Evolutionary conservation across 169 alveolate species (phyloP).

Genomic region (Plasmodium blacklocki): DNA sequence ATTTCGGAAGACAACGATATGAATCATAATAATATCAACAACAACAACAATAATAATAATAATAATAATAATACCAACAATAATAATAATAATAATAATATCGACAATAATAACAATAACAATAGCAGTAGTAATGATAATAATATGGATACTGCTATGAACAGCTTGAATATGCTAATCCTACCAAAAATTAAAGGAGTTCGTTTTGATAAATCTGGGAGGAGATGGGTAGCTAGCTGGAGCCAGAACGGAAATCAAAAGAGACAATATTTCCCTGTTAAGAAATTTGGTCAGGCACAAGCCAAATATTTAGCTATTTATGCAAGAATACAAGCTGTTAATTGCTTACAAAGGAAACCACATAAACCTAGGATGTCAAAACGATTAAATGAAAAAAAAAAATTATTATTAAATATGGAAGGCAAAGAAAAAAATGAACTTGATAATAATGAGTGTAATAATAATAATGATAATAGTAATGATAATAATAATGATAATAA

Average conservation of each 20-base stretch:
- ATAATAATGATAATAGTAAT: too few relatives aligned
- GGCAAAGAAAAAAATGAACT: slow-evolving; percentile 12
- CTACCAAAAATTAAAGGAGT: slow-evolving; percentile 83
- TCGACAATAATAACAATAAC: slow-evolving; percentile 8
- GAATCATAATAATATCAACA: too few relatives aligned
- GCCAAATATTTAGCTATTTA: slow-evolving; percentile 85
- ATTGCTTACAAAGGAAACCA: slow-evolving; percentile 41
- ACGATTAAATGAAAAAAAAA: slow-evolving; percentile 8
- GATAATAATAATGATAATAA: too few relatives aligned
- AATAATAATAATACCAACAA: slow-evolving; percentile 1
- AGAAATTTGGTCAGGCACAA: slow-evolving; percentile 85
- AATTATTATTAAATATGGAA: slow-evolving; percentile 10
- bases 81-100: neutral
- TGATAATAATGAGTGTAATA: neutral
- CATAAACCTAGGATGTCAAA: slow-evolving; percentile 16
- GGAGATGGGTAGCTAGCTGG: slow-evolving; percentile 89
- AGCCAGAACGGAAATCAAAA: slow-evolving; percentile 88
- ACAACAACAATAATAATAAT: neutral
- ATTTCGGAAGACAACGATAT: too few relatives aligned
- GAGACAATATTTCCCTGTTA: slow-evolving; percentile 85
- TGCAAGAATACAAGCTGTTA: slow-evolving; percentile 86
- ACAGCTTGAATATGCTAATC: slow-evolving; percentile 28
- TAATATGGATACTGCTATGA: slow-evolving; percentile 8
- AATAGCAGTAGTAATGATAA: neutral
- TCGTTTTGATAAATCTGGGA: slow-evolving; percentile 86